These are phyloP conservation scores for Cadophora sp. DNA, from an alignment of 2,329 filamentous ascomycete species.

Conservation along the genomic window DNA sequence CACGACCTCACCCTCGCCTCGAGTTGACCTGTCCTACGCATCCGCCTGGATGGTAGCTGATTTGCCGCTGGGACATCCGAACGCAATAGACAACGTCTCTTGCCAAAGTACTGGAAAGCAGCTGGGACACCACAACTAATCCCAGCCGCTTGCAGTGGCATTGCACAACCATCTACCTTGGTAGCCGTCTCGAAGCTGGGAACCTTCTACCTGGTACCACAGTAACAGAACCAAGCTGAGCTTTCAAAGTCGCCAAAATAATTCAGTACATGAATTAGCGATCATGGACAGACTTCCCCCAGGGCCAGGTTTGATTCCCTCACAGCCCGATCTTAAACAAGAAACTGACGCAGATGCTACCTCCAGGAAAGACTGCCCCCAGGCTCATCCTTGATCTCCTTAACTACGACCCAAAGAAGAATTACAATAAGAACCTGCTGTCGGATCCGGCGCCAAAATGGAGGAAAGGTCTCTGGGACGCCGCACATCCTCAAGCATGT, in stretches of 20 bases:
- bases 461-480: slow-evolving; percentile 27
- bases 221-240: not conserved
- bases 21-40: not conserved
- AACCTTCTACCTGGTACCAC: too few relatives aligned
- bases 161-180: not conserved
- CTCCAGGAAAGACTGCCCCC: slow-evolving; percentile 57
- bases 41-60: not conserved
- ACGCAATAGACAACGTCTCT: not conserved
- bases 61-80: not conserved
- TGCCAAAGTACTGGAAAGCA: not conserved
- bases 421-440: slow-evolving; percentile 55
- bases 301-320: slow-evolving; percentile 33
- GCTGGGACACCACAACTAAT: not conserved
- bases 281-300: slow-evolving; percentile 1
- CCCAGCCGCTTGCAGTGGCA: not conserved
- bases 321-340: not conserved
- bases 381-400: slow-evolving; percentile 53
- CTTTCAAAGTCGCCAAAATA: not conserved
- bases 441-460: slow-evolving; percentile 62
- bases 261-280: not conserved
- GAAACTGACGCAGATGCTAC: slow-evolving; percentile 26
- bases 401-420: slow-evolving; percentile 47
- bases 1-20: not conserved
- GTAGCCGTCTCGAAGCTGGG: too few relatives aligned
- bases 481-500: slow-evolving; percentile 49